Evolutionary conservation across 768 basidiomycete genomes (phyloP).

Genomic region (Suillus ampliporus): DNA sequence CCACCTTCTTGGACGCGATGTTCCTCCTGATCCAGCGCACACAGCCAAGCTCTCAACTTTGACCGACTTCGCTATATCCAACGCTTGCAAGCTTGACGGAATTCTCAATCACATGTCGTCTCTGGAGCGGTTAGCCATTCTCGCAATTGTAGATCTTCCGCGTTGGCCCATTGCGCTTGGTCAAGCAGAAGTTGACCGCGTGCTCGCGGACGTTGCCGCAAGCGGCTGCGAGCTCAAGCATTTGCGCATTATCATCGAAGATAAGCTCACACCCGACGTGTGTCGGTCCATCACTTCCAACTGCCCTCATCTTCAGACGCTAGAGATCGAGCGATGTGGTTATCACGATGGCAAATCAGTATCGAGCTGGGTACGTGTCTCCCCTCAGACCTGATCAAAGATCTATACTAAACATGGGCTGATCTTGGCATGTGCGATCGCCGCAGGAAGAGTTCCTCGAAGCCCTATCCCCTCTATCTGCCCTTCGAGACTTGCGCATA

Average conservation of each 20-base stretch:
- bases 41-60: slow-evolving; percentile 38
- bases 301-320: slow-evolving; percentile 37
- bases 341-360: slow-evolving; percentile 44
- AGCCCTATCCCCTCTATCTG: slow-evolving; percentile 34
- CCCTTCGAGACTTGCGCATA: slow-evolving; percentile 36
- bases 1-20: slow-evolving; percentile 30
- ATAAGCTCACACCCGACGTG: slow-evolving; percentile 39
- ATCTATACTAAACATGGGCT: slow-evolving; percentile 22
- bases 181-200: slow-evolving; percentile 37
- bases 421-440: slow-evolving; percentile 35
- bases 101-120: slow-evolving; percentile 36
- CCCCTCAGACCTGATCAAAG: slow-evolving; percentile 20
- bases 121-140: slow-evolving; percentile 35
- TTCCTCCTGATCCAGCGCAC: slow-evolving; percentile 24
- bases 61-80: slow-evolving; percentile 42
- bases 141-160: slow-evolving; percentile 41
- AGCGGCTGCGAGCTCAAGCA: slow-evolving; percentile 40
- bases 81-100: slow-evolving; percentile 37
- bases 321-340: slow-evolving; percentile 42
- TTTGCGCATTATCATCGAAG: slow-evolving; percentile 41
- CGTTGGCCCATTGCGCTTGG: slow-evolving; percentile 43
- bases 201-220: slow-evolving; percentile 35
- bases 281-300: slow-evolving; percentile 35
- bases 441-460: slow-evolving; percentile 42
- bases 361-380: slow-evolving; percentile 40